phyloP scores from a whole-genome alignment of 345 rosid species.

The Conringia planisiliqua region DNA sequence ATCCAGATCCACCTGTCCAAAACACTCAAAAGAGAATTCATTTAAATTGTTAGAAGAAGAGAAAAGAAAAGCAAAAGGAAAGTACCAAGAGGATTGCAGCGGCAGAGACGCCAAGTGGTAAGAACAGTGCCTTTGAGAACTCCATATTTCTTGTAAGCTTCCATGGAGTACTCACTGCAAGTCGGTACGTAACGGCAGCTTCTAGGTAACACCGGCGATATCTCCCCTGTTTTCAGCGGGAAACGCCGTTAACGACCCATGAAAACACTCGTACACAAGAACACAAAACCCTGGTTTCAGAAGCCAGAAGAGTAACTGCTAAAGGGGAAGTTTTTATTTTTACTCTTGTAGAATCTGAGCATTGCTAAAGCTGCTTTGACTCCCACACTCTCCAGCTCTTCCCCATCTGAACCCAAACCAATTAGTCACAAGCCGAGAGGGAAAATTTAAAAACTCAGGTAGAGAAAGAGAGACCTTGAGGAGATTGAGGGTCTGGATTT shows the following conservation, averaged over 20 bases:
- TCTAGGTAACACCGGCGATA: slow-evolving; percentile 72
- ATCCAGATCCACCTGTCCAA: slow-evolving; percentile 69
- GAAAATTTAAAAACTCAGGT: background rate
- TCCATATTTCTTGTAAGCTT: slow-evolving; percentile 92
- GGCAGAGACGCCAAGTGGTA: slow-evolving; percentile 83
- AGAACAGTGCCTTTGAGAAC: slow-evolving; percentile 62
- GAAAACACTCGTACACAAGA: background rate
- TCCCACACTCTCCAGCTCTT: slow-evolving; percentile 50
- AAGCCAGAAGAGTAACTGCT: background rate
- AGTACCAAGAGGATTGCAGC: slow-evolving; percentile 90
- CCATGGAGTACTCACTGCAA: slow-evolving; percentile 91
- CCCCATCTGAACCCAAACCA: slow-evolving; percentile 37
- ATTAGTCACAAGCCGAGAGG: background rate
- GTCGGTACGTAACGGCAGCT: slow-evolving; percentile 86
- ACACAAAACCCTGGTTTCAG: background rate
- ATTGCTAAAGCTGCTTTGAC: slow-evolving; percentile 73
- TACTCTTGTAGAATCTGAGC: slow-evolving; percentile 83
- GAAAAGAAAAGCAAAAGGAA: background rate
- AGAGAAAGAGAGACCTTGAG: slow-evolving; percentile 37
- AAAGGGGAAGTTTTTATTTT: background rate
- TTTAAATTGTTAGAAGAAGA: background rate
- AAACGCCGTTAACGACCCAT: background rate
- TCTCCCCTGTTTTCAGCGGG: slow-evolving; percentile 59
- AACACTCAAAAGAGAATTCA: background rate
- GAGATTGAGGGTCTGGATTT: slow-evolving; percentile 35